These are phyloP conservation scores for Myrmaecium sp. DNA, from an alignment of 2,329 filamentous ascomycete species.

Conservation along the genomic window DNA sequence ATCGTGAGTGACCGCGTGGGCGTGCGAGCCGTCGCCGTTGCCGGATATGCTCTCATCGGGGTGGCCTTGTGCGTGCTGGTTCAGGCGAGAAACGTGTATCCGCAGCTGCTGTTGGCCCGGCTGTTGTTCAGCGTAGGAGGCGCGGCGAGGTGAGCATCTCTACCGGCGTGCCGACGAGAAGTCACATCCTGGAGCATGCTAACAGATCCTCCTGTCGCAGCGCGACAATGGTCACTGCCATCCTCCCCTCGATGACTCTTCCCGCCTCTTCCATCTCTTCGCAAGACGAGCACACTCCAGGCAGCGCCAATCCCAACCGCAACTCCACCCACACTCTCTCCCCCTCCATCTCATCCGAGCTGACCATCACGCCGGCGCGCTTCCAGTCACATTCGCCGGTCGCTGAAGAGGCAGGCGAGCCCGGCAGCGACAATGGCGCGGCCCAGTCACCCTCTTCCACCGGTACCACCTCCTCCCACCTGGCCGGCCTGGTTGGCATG, in stretches of 20 bases:
- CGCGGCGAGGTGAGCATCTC: slow-evolving; percentile 50
- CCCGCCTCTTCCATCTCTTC: slow-evolving; percentile 9
- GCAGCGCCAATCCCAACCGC: slow-evolving; percentile 23
- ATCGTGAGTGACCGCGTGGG: slow-evolving; percentile 61
- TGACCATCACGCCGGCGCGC: slow-evolving; percentile 52
- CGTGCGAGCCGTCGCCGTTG: slow-evolving; percentile 45
- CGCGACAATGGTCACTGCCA: slow-evolving; percentile 91
- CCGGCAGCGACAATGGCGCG: too few relatives aligned
- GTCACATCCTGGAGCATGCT: slow-evolving; percentile 1
- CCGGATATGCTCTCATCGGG: slow-evolving; percentile 71
- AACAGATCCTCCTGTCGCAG: slow-evolving; percentile 12
- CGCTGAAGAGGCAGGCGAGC: too few relatives aligned
- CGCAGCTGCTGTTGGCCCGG: slow-evolving; percentile 68
- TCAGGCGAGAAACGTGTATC: slow-evolving; percentile 74
- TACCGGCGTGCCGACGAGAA: background rate
- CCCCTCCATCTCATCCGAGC: slow-evolving; percentile 54
- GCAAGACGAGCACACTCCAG: slow-evolving; percentile 14
- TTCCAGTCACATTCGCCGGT: slow-evolving; percentile 17
- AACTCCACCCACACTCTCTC: slow-evolving; percentile 47
- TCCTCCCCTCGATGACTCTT: slow-evolving; percentile 54
- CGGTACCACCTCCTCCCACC: slow-evolving; percentile 38
- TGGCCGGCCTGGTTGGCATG: slow-evolving; percentile 80
- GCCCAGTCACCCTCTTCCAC: slow-evolving; percentile 3
- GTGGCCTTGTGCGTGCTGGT: slow-evolving; percentile 64
- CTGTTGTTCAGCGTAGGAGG: slow-evolving; percentile 81